phyloP scores from a whole-genome alignment of 371 early-diverging fungal genomes.

The Rhizomucor miehei region DNA sequence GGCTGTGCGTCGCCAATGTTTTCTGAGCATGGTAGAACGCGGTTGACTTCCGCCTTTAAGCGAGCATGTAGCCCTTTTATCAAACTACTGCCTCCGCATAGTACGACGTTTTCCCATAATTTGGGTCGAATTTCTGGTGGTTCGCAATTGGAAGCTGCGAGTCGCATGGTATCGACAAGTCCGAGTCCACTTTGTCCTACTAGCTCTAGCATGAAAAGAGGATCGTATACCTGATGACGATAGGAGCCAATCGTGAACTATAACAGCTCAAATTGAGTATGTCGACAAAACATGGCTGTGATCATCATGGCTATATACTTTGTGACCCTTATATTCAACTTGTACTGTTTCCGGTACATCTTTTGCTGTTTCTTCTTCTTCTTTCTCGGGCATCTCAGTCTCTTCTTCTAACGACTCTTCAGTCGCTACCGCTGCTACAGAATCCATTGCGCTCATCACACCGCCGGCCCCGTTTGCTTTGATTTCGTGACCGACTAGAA shows the following conservation, averaged over 20 bases:
- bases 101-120: constrained; percentile 79
- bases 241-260: constrained; percentile 61
- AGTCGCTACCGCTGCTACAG: constrained; percentile 31
- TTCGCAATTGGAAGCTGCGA: constrained; percentile 68
- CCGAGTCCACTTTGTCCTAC: constrained; percentile 39
- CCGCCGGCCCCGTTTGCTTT: constrained; percentile 7
- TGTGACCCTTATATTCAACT: constrained; percentile 58
- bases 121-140: constrained; percentile 69
- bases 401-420: constrained; percentile 34
- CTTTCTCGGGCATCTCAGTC: constrained; percentile 12
- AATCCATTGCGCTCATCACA: constrained; percentile 14
- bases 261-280: constrained; percentile 1
- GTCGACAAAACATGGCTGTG: background rate
- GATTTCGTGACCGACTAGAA: constrained; percentile 42
- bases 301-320: constrained; percentile 31
- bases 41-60: constrained; percentile 56
- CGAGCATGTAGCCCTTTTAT: constrained; percentile 39
- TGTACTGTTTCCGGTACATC: constrained; percentile 37
- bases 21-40: constrained; percentile 63
- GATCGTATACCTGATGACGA: constrained; percentile 59
- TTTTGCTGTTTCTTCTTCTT: constrained; percentile 20
- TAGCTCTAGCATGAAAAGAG: constrained; percentile 62
- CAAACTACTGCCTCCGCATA: constrained; percentile 66
- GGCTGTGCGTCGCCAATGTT: constrained; percentile 77
- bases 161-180: constrained; percentile 63